Evolutionary conservation across 768 basidiomycete genomes (phyloP).

Genomic region (Pleurotus ostreatus): DNA sequence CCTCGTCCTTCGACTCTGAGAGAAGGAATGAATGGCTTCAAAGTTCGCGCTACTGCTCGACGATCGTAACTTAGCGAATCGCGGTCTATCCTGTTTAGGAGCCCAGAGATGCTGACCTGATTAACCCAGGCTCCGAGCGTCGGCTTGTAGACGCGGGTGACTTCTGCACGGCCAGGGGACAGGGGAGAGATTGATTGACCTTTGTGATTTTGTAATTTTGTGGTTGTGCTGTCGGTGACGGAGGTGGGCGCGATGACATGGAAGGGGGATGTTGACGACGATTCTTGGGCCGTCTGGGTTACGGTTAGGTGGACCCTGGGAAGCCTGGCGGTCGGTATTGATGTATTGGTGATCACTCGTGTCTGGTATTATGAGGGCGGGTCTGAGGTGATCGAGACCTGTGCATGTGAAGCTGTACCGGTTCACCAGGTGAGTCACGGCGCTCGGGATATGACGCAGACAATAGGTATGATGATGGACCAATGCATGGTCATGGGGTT

Average conservation of each 20-base stretch:
- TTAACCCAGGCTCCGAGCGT: conserved; percentile 34
- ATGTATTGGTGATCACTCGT: too few relatives aligned
- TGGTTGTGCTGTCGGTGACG: conserved; percentile 29
- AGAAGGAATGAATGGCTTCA: too few relatives aligned
- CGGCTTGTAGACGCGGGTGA: conserved; percentile 36
- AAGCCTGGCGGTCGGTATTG: too few relatives aligned
- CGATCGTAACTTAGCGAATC: conserved; percentile 32
- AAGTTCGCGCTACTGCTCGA: too few relatives aligned
- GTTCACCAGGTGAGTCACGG: too few relatives aligned
- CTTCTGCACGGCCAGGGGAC: conserved; percentile 37
- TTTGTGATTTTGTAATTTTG: conserved; percentile 30
- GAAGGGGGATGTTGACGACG: not conserved
- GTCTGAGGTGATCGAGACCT: too few relatives aligned
- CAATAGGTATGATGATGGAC: too few relatives aligned
- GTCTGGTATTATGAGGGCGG: too few relatives aligned
- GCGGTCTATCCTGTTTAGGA: conserved; percentile 31
- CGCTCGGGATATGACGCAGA: too few relatives aligned
- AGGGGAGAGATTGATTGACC: too few relatives aligned
- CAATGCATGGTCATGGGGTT: too few relatives aligned
- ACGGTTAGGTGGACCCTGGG: not conserved
- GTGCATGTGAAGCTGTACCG: too few relatives aligned
- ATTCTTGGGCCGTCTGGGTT: not conserved
- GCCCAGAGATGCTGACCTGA: conserved; percentile 32
- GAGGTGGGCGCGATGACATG: conserved; percentile 27
- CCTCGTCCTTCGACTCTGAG: conserved; percentile 15